Evolutionary conservation across 1,284 basidiomycete genomes (phyloP), one percentile per base, ranked within the genome.

Genomic region (Kalmanozyma brasiliensis): DNA sequence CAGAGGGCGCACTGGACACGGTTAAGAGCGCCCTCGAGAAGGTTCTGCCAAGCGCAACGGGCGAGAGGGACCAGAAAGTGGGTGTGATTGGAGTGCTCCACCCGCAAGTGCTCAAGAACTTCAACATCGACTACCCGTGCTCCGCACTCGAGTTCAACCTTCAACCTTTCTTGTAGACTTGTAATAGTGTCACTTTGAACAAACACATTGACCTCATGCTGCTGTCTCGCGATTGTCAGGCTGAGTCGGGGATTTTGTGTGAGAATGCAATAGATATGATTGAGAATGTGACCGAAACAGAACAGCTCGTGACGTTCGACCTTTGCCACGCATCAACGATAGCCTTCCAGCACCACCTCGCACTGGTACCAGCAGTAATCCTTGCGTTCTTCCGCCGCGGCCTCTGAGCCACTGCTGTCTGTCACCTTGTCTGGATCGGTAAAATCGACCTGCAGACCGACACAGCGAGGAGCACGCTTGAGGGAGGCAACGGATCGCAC

Each of bases 111-210:
- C 49, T 80, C 14, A 45, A 52, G 4, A 72, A 70, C 46, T 81
- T 78, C 42, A 52, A 60, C 33, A 69, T 98, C 71, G 87, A 88
- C 43, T 94, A 92, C 84, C 96, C 95, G n/a, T 97, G 94, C 83
- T 96, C 94, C 16, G 90, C 90, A 10, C 85, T 99, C 60, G 96
- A 99, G 86, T 93, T 98, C 82, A 90, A 90, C 45, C 85, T 98
- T 45, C 93, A 96, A 83, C 90, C 90, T 14, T 93, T 98, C 86
- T 89, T 93, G 84, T 93, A 91, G 41, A 29, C 16, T 10, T n/a
- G n/a, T n/a, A n/a, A n/a, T n/a, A n/a, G n/a, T n/a, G n/a, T n/a
- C n/a, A n/a, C n/a, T n/a, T n/a, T n/a, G n/a, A n/a, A n/a, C n/a
- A n/a, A n/a, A n/a, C n/a, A n/a, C n/a, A n/a, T n/a, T n/a, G n/a